Evolutionary conservation across 1,284 basidiomycete species (phyloP).

Genomic region (Cutaneotrichosporon cutaneum): DNA sequence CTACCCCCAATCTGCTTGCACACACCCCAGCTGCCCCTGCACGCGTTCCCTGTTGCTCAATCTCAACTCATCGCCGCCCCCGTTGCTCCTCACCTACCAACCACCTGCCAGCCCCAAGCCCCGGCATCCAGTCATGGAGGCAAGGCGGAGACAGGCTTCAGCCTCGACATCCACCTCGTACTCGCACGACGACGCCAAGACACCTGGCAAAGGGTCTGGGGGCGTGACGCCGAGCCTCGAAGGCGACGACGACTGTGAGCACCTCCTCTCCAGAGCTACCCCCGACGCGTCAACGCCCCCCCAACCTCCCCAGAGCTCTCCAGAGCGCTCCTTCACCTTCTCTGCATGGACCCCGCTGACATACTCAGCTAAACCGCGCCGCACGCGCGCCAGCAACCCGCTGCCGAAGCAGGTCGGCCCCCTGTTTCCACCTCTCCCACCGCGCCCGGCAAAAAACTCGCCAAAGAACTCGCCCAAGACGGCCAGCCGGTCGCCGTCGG

Average conservation of each 20-base stretch:
- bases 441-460: slow-evolving; percentile 43
- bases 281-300: not conserved
- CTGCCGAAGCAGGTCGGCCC: slow-evolving; percentile 48
- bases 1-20: not conserved
- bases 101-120: slow-evolving; percentile 3
- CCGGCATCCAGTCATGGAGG: slow-evolving; percentile 25
- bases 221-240: slow-evolving; percentile 28
- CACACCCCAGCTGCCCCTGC: not conserved
- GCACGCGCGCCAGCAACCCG: slow-evolving; percentile 47
- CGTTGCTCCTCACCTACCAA: not conserved
- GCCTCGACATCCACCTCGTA: slow-evolving; percentile 25
- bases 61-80: not conserved
- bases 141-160: slow-evolving; percentile 27
- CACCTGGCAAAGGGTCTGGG: slow-evolving; percentile 19
- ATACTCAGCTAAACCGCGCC: slow-evolving; percentile 30
- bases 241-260: slow-evolving; percentile 30
- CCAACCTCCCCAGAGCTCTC: slow-evolving; percentile 5
- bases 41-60: not conserved
- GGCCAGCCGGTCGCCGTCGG: slow-evolving; percentile 24
- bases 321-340: not conserved
- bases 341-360: slow-evolving; percentile 6
- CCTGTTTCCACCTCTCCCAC: slow-evolving; percentile 50
- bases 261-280: not conserved
- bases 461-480: slow-evolving; percentile 37
- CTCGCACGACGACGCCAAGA: slow-evolving; percentile 22